Base-by-base conservation (phyloP, 2,329 filamentous ascomycete genomes). In the Alternaria sp. region DNA sequence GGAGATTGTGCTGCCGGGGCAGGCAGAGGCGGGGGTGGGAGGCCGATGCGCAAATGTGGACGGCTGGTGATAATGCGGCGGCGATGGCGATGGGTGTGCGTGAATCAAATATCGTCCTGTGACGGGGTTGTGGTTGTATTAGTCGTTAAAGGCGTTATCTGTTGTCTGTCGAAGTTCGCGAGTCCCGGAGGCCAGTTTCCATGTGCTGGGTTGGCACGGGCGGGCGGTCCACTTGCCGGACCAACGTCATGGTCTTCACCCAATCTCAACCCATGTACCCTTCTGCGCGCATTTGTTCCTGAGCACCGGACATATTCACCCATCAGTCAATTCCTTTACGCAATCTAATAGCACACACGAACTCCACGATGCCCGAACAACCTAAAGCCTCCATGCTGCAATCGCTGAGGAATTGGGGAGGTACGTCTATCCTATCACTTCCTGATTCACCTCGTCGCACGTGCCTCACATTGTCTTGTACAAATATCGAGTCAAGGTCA, bases 321-420 rank as follows among this genome's bases (percentile, higher is more conserved):
- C 41, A 23, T 18, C 45, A 2, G 9, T 20, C 44, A 7, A 21
- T 11, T 25, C 21, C 14, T 28, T 25, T 7, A 15, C 25, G 18
- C 21, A 37, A 20, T 33, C 18, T 18, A 11, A 33, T 5, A 58
- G 6, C 11, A 21, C 9, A 41, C 23, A 21, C 25, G 14, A 44
- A 4, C 25, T 12, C 15, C 18, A 37, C n/a, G 26, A 84, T 84
- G 83, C 74, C 83, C 45, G 74, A 74, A 37, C 74, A 78, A 63
- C 69, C 75, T 6, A 66, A 80, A 64, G 74, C 81, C 57, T 80
- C 81, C 46, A 67, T 79, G 30, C 74, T 85, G 54, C 80, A 82
- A 61, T 83, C 81, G 62, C 81, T 84, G 43, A 82, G 81, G 67
- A 82, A 82, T 68, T 86, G 84, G 84, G 85, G 85, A 75, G 82